Base-by-base conservation (phyloP, 179 eudicot genomes). In the Nepenthes alata region DNA sequence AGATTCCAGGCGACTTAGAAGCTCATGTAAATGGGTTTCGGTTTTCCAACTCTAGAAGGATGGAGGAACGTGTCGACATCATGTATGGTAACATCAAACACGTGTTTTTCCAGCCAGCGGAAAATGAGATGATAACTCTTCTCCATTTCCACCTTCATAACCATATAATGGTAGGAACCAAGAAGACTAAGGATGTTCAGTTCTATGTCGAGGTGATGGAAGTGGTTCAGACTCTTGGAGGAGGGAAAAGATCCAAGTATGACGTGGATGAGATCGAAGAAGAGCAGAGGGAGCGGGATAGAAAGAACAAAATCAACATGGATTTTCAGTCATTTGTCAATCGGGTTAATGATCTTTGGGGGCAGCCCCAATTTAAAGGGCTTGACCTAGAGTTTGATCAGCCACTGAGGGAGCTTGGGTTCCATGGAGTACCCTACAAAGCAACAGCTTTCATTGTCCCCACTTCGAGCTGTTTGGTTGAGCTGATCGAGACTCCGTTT, bases 261-360 rank as follows among this genome's bases (percentile, higher is more conserved):
- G 97, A 89, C 67, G 95, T 95, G 2, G 97, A 89, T 67, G 95
- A 89, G 76, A 87, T 89, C 6, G 97, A 89, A 75, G 97, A 89
- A 71, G 97, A 89, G 61, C 97, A 89, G 53, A 78, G 97, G 47
- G 97, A 89, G 62, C 75, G 97, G 52, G 87, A 87, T 3, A 71
- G 97, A 55, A 87, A 85, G 67, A 89, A 89, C 75, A 89, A 89
- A 73, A 85, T 87, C 41, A 89, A 83, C 68, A 78, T 83, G 85
- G 91, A 78, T 44, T 89, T 87, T 59, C 83, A 87, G 64, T 80
- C 68, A 53, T 89, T 87, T 64, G 95, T 85, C 60, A 87, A 77
- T 60, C 79, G 97, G 69, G 95, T 87, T 50, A 84, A 89, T 72
- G 97, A 87, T 67, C 67, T 89, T 4, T 87, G 97, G 97, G 84